Percentiles rank a stretch among this genome's conserved stretches.
Evolutionary conservation across 192 early-diverging fungal genomes (phyloP).

Genomic region (Paraglomus occultum): DNA sequence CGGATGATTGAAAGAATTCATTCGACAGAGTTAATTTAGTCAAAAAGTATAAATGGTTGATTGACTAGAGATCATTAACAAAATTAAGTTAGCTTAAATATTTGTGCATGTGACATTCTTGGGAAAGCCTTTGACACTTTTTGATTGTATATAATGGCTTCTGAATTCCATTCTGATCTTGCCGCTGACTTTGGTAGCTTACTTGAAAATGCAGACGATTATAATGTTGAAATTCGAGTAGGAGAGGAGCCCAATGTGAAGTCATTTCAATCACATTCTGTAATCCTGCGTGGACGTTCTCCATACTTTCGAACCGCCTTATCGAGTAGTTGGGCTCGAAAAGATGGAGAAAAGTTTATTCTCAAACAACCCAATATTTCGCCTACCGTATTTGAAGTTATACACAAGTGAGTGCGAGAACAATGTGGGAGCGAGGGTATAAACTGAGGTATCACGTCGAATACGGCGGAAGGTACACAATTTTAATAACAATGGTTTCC

Average conservation of each 20-base stretch:
- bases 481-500: too few species aligned
- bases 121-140: too few species aligned
- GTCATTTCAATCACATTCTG: not conserved
- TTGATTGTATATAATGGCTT: not conserved
- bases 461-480: too few species aligned
- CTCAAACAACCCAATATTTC: not conserved
- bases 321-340: constrained; percentile 4
- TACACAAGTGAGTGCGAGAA: not conserved
- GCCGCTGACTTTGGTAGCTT: constrained; percentile 2
- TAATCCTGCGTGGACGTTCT: not conserved
- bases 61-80: too few species aligned
- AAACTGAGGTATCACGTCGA: too few species aligned
- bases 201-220: constrained; percentile 4
- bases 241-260: constrained; percentile 1
- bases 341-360: not conserved
- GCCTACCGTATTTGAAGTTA: not conserved
- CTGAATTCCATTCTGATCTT: not conserved
- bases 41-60: too few species aligned
- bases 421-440: not conserved
- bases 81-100: too few species aligned
- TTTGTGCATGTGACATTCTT: too few species aligned
- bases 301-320: not conserved
- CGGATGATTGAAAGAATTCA: too few species aligned
- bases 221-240: constrained; percentile 19
- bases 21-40: too few species aligned